Percentiles rank a stretch among this genome's conserved stretches.
Evolutionary conservation across 2,329 filamentous ascomycete species (phyloP).

Genomic region (Tolypocladium album): DNA sequence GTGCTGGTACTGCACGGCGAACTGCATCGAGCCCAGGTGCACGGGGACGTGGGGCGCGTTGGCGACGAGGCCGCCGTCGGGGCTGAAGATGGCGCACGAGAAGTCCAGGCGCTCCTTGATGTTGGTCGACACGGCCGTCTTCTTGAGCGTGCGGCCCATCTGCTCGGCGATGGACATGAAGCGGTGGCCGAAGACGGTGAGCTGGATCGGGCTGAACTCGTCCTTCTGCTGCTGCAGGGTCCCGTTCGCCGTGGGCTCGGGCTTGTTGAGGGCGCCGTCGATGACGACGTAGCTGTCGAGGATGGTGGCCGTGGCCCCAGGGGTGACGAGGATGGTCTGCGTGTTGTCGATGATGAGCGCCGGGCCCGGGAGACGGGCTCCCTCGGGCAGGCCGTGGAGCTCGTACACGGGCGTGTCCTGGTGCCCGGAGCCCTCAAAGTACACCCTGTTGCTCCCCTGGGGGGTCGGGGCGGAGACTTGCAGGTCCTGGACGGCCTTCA

Average conservation of each 20-base stretch:
- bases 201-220: constrained; percentile 46
- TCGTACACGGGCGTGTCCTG: constrained; percentile 14
- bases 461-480: constrained; percentile 3
- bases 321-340: constrained; percentile 63
- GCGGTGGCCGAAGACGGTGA: constrained; percentile 68
- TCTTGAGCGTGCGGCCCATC: constrained; percentile 71
- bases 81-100: constrained; percentile 70
- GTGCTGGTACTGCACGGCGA: constrained; percentile 59
- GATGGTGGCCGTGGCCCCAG: constrained; percentile 19
- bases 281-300: constrained; percentile 24
- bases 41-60: constrained; percentile 70
- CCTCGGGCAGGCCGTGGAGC: constrained; percentile 9
- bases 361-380: constrained; percentile 15
- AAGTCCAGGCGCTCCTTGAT: constrained; percentile 77
- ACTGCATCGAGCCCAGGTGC: constrained; percentile 71
- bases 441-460: constrained; percentile 7
- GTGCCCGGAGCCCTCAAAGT: constrained; percentile 10
- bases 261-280: constrained; percentile 4
- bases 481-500: constrained; percentile 5
- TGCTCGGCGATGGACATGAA: constrained; percentile 83
- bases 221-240: neutral
- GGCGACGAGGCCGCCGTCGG: constrained; percentile 59
- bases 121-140: constrained; percentile 67
- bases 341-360: constrained; percentile 54
- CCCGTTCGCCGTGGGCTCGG: neutral